Evolutionary conservation across 805 yeast genomes (phyloP).

Genomic region (Kodamaea fukazawae): DNA sequence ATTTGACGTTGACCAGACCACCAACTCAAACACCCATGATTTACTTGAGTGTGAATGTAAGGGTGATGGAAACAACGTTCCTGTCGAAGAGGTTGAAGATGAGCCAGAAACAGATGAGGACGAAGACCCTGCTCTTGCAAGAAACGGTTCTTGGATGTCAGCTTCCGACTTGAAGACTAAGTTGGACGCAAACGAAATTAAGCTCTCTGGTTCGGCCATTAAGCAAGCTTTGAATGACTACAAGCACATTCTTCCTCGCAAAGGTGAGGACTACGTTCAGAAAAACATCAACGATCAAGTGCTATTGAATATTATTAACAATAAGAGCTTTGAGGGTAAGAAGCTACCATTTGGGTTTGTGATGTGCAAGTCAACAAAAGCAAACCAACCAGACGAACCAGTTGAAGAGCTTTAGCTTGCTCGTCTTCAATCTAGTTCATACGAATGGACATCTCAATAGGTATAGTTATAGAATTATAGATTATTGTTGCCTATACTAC

Average conservation of each 20-base stretch:
- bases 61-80: conserved; percentile 48
- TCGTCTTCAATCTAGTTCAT: no score
- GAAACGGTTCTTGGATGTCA: conserved; percentile 43
- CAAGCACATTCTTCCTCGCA: conserved; percentile 56
- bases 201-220: conserved; percentile 33
- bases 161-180: conserved; percentile 49
- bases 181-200: conserved; percentile 29
- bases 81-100: conserved; percentile 7
- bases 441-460: no score
- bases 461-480: no score
- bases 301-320: conserved; percentile 24
- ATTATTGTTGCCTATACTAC: no score
- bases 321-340: conserved; percentile 15
- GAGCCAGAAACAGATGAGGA: conserved; percentile 10
- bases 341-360: conserved; percentile 33
- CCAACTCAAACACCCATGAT: conserved; percentile 73
- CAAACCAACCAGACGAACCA: no score
- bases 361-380: conserved; percentile 29
- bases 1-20: conserved; percentile 54
- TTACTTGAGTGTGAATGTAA: conserved; percentile 61
- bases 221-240: conserved; percentile 60
- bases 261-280: neutral
- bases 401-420: no score
- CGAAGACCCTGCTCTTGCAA: conserved; percentile 1
- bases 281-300: conserved; percentile 23